phyloP scores from a whole-genome alignment of 768 basidiomycete species.

The Suillus ampliporus region DNA sequence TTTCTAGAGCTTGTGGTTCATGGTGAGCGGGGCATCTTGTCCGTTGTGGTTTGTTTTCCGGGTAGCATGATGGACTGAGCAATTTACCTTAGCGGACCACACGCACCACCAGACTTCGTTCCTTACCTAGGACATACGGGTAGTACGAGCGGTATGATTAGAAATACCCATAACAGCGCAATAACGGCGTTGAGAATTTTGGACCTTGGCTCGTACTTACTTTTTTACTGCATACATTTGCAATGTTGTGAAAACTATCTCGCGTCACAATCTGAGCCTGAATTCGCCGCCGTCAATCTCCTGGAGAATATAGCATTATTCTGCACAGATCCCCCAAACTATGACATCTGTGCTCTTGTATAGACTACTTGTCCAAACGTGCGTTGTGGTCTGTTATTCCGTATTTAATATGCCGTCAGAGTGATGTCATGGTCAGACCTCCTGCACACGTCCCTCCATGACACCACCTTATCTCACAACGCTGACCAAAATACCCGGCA shows the following conservation, averaged over 20 bases:
- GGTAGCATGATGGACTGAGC: neutral
- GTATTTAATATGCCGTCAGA: neutral
- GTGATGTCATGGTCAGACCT: constrained; percentile 1
- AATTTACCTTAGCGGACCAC: neutral
- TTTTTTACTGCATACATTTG: neutral
- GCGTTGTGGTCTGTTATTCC: neutral
- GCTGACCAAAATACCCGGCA: constrained; percentile 2
- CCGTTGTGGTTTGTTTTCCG: neutral
- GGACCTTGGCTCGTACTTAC: too few species aligned
- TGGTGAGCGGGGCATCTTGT: neutral
- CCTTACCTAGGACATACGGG: neutral
- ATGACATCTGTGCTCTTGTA: too few species aligned
- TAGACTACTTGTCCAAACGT: too few species aligned
- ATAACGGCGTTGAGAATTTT: neutral
- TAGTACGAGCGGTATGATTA: neutral
- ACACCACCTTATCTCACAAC: constrained; percentile 1
- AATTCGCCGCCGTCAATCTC: neutral
- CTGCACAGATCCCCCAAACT: neutral
- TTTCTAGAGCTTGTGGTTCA: neutral
- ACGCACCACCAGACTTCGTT: neutral
- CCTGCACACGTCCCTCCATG: neutral
- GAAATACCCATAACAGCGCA: neutral
- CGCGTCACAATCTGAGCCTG: neutral
- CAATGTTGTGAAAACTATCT: neutral
- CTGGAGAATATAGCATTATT: neutral